These are phyloP conservation scores for Bruguiera gymnorhiza DNA, from an alignment of 345 rosid genomes.

Conservation along the genomic window DNA sequence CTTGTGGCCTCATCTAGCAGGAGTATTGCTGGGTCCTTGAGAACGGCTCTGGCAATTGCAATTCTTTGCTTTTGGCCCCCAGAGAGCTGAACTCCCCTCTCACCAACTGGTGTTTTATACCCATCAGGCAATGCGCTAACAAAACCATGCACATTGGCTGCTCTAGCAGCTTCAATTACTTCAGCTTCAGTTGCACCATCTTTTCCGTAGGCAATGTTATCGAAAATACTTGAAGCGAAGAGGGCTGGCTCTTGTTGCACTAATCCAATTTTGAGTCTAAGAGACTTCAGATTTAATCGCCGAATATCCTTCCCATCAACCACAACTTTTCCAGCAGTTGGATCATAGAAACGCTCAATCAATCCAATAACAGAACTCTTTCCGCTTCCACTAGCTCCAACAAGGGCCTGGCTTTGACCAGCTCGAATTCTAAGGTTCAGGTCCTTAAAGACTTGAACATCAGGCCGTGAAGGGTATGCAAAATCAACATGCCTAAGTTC, in stretches of 20 bases:
- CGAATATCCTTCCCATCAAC: slow-evolving; percentile 93
- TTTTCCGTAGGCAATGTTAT: slow-evolving; percentile 93
- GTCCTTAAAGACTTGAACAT: slow-evolving; percentile 74
- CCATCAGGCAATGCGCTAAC: slow-evolving; percentile 92
- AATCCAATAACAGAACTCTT: slow-evolving; percentile 92
- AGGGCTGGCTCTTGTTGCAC: slow-evolving; percentile 98
- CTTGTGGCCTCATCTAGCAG: slow-evolving; percentile 96
- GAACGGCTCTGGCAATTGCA: slow-evolving; percentile 93
- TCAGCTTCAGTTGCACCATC: slow-evolving; percentile 90
- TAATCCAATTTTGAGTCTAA: slow-evolving; percentile 84
- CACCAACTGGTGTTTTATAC: slow-evolving; percentile 92
- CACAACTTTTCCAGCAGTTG: slow-evolving; percentile 81
- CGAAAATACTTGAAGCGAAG: slow-evolving; percentile 87
- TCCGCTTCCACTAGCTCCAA: slow-evolving; percentile 97
- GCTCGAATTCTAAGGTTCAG: slow-evolving; percentile 83
- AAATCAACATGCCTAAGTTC: slow-evolving; percentile 95
- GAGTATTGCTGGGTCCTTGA: slow-evolving; percentile 86
- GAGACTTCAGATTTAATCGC: slow-evolving; percentile 74
- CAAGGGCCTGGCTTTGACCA: slow-evolving; percentile 97
- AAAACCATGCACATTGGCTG: slow-evolving; percentile 88
- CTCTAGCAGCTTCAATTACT: slow-evolving; percentile 82
- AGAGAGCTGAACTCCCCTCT: slow-evolving; percentile 93
- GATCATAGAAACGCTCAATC: slow-evolving; percentile 94
- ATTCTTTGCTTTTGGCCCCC: slow-evolving; percentile 99
- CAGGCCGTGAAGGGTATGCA: slow-evolving; percentile 90